Percentiles rank a stretch among this genome's conserved stretches.
These are phyloP conservation scores for Wickerhamiella spandovensis DNA, from an alignment of 805 yeast genomes.

Conservation along the genomic window DNA sequence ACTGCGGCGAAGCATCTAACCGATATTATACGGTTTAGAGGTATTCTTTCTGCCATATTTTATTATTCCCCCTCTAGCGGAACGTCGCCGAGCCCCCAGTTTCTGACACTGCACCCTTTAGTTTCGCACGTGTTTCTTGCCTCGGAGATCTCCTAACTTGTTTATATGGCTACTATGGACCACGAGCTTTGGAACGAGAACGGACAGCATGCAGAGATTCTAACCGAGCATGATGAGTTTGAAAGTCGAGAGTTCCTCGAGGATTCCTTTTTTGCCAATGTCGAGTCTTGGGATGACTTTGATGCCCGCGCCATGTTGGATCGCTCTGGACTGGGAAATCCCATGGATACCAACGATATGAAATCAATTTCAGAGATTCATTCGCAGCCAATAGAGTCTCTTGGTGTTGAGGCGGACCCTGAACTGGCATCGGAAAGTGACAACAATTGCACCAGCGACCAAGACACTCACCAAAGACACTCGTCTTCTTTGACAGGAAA, in stretches of 20 bases:
- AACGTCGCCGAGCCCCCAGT: neutral
- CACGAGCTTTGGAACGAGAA: neutral
- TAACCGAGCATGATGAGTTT: neutral
- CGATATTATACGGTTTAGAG: neutral
- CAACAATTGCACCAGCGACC: neutral
- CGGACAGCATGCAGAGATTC: neutral
- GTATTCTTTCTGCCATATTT: neutral
- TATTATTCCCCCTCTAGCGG: neutral
- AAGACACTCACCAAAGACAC: neutral
- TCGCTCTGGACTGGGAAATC: neutral
- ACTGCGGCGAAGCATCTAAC: neutral
- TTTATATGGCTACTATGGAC: neutral
- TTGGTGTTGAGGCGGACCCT: neutral
- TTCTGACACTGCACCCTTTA: neutral
- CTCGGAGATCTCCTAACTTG: neutral
- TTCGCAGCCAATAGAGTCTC: neutral
- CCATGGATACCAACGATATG: neutral
- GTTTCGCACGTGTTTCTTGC: neutral
- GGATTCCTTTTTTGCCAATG: neutral
- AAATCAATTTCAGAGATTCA: neutral
- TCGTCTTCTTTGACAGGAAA: neutral
- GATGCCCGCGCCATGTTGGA: neutral
- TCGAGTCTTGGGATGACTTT: slow-evolving; percentile 1
- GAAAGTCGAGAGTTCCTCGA: neutral
- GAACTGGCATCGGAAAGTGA: neutral